A percentile compares a stretch with the other conserved stretches of the same genome.
These are phyloP conservation scores for Trametes elegans DNA, from an alignment of 768 basidiomycete species.

Conservation along the genomic window DNA sequence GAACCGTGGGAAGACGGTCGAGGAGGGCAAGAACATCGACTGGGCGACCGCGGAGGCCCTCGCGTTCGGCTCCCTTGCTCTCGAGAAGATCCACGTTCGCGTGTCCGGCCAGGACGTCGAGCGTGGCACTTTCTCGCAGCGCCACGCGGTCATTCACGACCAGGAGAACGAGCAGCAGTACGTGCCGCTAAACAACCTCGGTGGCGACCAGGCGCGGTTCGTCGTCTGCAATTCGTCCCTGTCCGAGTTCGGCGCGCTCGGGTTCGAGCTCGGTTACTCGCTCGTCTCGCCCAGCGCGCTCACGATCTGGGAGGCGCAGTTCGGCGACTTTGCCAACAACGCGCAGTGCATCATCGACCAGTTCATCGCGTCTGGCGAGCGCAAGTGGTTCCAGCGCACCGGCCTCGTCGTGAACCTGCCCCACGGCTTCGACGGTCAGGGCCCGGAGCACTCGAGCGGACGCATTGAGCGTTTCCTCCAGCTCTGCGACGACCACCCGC, in stretches of 20 bases:
- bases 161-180: conserved; percentile 91
- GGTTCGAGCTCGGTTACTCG: conserved; percentile 98
- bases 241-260: conserved; percentile 92
- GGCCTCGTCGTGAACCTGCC: conserved; percentile 88
- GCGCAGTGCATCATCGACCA: conserved; percentile 99
- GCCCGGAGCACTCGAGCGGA: conserved; percentile 96
- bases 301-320: conserved; percentile 98
- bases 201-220: conserved; percentile 86
- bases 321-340: conserved; percentile 97
- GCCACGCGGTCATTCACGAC: conserved; percentile 96
- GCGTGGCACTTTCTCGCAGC: conserved; percentile 97
- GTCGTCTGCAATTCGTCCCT: conserved; percentile 96
- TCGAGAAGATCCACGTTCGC: conserved; percentile 93
- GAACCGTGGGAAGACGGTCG: conserved; percentile 85
- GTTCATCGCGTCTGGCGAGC: conserved; percentile 95
- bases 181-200: conserved; percentile 85
- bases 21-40: conserved; percentile 91
- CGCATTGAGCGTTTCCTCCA: conserved; percentile 96
- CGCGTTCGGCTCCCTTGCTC: conserved; percentile 89
- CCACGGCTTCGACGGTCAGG: conserved; percentile 99
- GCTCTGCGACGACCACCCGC: conserved; percentile 95
- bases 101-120: conserved; percentile 98
- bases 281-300: conserved; percentile 93
- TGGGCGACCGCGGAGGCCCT: conserved; percentile 99
- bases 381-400: conserved; percentile 95